Percentiles rank a stretch among this genome's conserved stretches.
Conservation (phyloP, 176 grass and related monocot genomes). For the Paspalum vaginatum region DNA sequence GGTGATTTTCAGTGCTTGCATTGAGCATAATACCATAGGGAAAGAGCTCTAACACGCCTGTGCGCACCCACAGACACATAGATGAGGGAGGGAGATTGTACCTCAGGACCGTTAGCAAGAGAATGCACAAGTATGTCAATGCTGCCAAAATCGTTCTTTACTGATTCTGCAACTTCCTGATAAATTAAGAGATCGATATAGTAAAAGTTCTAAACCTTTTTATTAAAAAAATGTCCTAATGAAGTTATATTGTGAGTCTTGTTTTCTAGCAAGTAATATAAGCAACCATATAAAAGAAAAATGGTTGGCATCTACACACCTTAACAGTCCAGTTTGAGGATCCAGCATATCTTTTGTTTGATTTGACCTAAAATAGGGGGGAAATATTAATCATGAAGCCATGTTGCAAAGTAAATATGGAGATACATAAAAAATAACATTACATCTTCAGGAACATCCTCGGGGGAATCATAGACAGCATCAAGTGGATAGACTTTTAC, state of each 20-base stretch:
- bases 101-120: conserved; percentile 97
- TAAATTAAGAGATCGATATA: conserved; percentile 33
- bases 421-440: conserved; percentile 20
- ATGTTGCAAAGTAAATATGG: not conserved
- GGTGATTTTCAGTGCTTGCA: conserved; percentile 20
- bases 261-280: not conserved
- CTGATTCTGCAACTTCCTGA: conserved; percentile 89
- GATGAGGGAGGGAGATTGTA: not conserved
- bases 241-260: not conserved
- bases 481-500: conserved; percentile 91
- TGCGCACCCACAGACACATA: not conserved
- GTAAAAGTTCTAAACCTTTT: conserved; percentile 17
- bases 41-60: not conserved
- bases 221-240: not conserved
- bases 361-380: conserved; percentile 59
- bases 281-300: not conserved
- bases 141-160: conserved; percentile 94
- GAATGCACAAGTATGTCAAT: conserved; percentile 99
- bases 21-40: not conserved
- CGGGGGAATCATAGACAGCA: conserved; percentile 83
- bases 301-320: conserved; percentile 29
- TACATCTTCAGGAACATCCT: conserved; percentile 98
- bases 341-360: conserved; percentile 91
- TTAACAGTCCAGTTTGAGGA: conserved; percentile 93
- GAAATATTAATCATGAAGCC: conserved; percentile 1